phyloP scores from a whole-genome alignment of 148 eudicot genomes.

The Fagopyrum esculentum region DNA sequence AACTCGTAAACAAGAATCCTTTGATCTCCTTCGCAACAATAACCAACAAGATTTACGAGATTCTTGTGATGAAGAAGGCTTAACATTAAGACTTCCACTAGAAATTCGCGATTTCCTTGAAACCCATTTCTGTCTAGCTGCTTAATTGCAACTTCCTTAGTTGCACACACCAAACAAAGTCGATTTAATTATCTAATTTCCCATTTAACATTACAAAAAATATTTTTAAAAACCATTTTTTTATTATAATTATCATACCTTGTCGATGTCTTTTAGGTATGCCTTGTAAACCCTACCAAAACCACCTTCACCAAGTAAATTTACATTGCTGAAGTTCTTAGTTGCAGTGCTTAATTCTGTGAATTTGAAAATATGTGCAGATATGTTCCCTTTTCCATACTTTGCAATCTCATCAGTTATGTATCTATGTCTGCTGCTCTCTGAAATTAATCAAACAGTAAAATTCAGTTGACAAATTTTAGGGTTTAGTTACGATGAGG shows the following conservation, averaged over 20 bases:
- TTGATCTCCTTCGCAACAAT: slow-evolving; percentile 71
- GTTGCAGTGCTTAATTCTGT: slow-evolving; percentile 53
- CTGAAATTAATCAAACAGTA: slow-evolving; percentile 26
- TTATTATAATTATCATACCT: slow-evolving; percentile 16
- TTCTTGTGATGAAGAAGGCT: slow-evolving; percentile 65
- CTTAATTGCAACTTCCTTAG: slow-evolving; percentile 74
- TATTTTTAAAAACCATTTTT: too few species aligned
- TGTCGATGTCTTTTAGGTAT: slow-evolving; percentile 29
- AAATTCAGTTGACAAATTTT: not conserved
- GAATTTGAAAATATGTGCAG: slow-evolving; percentile 46
- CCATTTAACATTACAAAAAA: not conserved
- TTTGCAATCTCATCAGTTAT: slow-evolving; percentile 66
- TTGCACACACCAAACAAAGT: slow-evolving; percentile 3
- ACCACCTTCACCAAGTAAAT: slow-evolving; percentile 90
- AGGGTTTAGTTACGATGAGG: too few species aligned
- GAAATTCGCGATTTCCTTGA: slow-evolving; percentile 77
- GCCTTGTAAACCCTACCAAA: slow-evolving; percentile 91
- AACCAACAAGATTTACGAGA: slow-evolving; percentile 69
- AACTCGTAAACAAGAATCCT: slow-evolving; percentile 68
- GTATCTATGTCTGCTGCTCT: slow-evolving; percentile 68
- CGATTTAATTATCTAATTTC: not conserved
- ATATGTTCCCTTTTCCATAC: slow-evolving; percentile 58
- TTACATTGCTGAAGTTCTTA: slow-evolving; percentile 38
- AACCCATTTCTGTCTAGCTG: slow-evolving; percentile 77
- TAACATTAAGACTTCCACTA: slow-evolving; percentile 69